Evolutionary conservation across 129 eudicot species (phyloP).

Genomic region (Chrysanthemum seticuspe): DNA sequence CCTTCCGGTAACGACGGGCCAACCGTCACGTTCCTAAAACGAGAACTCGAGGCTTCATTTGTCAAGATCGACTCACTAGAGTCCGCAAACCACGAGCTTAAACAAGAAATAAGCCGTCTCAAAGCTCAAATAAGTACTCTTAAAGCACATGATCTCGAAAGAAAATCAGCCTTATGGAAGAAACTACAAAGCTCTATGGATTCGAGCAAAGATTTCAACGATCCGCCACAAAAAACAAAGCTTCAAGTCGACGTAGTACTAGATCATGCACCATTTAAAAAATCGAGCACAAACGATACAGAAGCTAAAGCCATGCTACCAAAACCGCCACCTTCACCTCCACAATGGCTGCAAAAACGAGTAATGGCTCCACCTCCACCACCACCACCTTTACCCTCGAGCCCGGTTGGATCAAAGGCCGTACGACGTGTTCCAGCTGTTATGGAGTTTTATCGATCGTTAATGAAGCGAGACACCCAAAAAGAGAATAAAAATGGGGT

Average conservation of each 20-base stretch:
- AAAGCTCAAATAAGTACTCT: constrained; percentile 49
- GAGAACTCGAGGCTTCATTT: constrained; percentile 62
- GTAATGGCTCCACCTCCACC: constrained; percentile 59
- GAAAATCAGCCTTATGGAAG: constrained; percentile 64
- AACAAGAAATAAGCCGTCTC: constrained; percentile 53
- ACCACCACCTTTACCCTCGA: constrained; percentile 64
- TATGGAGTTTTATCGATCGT: constrained; percentile 76
- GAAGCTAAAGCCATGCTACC: constrained; percentile 34
- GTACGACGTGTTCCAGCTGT: constrained; percentile 83
- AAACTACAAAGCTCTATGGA: constrained; percentile 55
- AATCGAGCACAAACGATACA: constrained; percentile 25
- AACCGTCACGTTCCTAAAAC: constrained; percentile 37
- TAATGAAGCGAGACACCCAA: constrained; percentile 62
- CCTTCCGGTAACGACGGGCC: constrained; percentile 32
- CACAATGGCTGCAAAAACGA: constrained; percentile 30
- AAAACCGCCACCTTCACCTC: constrained; percentile 34
- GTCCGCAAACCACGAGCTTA: constrained; percentile 61
- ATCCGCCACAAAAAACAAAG: constrained; percentile 34
- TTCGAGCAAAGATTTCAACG: constrained; percentile 29
- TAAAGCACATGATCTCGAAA: constrained; percentile 72
- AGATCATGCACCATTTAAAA: constrained; percentile 19
- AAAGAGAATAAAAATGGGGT: constrained; percentile 42
- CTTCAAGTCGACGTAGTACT: constrained; percentile 29
- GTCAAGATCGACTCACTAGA: constrained; percentile 47
- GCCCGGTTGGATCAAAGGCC: constrained; percentile 46